phyloP scores from a whole-genome alignment of 805 yeast species.

The Wickerhamiella spandovensis region DNA sequence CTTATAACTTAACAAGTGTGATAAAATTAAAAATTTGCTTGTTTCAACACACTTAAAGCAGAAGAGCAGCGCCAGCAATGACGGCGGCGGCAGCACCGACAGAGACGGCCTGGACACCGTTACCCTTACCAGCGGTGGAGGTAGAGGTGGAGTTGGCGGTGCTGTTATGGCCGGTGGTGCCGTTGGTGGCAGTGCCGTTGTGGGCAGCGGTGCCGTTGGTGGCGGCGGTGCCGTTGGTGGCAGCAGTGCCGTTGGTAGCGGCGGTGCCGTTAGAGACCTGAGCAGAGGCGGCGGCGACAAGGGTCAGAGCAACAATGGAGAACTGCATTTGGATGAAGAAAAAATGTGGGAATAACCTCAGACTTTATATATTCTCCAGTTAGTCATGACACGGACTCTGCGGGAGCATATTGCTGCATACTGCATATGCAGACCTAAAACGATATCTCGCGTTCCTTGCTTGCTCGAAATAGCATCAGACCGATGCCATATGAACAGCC shows the following conservation, averaged over 20 bases:
- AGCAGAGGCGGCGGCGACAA: conserved; percentile 13
- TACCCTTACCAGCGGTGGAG: conserved; percentile 1
- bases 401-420: neutral
- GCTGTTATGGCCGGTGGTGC: neutral
- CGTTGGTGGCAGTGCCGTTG: conserved; percentile 2
- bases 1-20: neutral
- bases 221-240: conserved; percentile 3
- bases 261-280: conserved; percentile 3
- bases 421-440: conserved; percentile 3
- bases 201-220: conserved; percentile 4
- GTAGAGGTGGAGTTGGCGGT: neutral
- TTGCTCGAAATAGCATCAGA: neutral
- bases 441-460: neutral
- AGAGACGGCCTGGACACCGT: conserved; percentile 5
- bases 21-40: no score
- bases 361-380: neutral
- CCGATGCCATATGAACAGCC: no score
- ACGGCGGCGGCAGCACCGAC: conserved; percentile 16
- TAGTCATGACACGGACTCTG: neutral
- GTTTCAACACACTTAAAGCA: conserved; percentile 8
- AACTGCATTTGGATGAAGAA: conserved; percentile 10
- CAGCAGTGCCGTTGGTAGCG: no score
- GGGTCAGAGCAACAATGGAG: conserved; percentile 13
- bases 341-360: neutral
- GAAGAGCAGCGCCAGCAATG: conserved; percentile 15